phyloP scores from a whole-genome alignment of 352 stramenopile genomes.

The Thraustotheca clavata region DNA sequence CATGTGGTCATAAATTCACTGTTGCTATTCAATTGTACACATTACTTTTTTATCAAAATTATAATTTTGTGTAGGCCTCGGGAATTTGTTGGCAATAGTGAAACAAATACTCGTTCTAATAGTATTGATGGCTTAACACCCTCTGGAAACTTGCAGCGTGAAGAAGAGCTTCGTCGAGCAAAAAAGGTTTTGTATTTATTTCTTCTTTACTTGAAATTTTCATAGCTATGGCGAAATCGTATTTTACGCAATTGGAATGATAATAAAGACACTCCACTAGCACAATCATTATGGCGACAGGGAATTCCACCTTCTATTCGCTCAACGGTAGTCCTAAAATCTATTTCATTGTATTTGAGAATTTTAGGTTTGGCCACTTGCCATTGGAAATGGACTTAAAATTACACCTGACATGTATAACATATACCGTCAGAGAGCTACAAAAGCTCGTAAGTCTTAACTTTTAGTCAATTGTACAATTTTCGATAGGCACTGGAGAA shows the following conservation, averaged over 20 bases:
- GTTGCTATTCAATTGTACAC: slow-evolving; percentile 50
- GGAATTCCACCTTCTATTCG: slow-evolving; percentile 78
- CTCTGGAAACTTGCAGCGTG: slow-evolving; percentile 5
- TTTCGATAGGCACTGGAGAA: slow-evolving; percentile 5
- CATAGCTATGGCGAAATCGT: slow-evolving; percentile 51
- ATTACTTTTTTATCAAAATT: neutral
- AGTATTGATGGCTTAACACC: neutral
- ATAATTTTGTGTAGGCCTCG: slow-evolving; percentile 1
- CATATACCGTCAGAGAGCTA: slow-evolving; percentile 61
- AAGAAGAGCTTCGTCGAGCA: slow-evolving; percentile 67
- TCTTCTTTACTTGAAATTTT: neutral
- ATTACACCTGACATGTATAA: slow-evolving; percentile 82
- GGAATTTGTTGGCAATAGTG: neutral
- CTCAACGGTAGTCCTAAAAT: slow-evolving; percentile 21
- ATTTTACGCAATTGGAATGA: slow-evolving; percentile 74
- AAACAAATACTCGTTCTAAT: neutral
- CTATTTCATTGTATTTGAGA: neutral
- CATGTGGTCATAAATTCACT: slow-evolving; percentile 77
- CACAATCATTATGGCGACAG: slow-evolving; percentile 70
- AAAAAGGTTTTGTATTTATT: slow-evolving; percentile 36
- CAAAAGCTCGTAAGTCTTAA: slow-evolving; percentile 12
- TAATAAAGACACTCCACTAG: slow-evolving; percentile 58
- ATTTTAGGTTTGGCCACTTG: slow-evolving; percentile 64
- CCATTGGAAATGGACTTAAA: slow-evolving; percentile 79
- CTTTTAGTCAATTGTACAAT: slow-evolving; percentile 6